Evolutionary conservation across 2,329 filamentous ascomycete species (phyloP), one percentile per base, ranked within the genome.

Genomic region (Orbilia quercus): DNA sequence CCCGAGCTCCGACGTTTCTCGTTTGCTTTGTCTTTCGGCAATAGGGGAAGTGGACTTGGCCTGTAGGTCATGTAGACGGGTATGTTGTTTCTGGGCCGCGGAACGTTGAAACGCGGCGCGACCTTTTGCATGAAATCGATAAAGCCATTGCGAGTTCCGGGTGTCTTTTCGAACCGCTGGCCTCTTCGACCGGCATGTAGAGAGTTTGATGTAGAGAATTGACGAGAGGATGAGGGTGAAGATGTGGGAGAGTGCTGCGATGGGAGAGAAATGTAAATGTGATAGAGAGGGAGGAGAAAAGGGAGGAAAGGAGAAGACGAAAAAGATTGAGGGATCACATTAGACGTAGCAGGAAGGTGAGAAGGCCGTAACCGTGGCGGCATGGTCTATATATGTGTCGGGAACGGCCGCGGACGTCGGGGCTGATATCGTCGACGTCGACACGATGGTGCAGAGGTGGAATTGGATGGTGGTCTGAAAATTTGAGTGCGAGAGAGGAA

Each of bases 321-420:
- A 60, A 66, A 53, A 22, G 53, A 57, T 62, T 66, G 60, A 36
- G 69, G 53, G 34, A 66, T 73, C 42, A 73, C 60, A 65, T 73
- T 73, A 53, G 47, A 25, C 7, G 60, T 28, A 9, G 75, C 69
- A 25, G 72, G 16, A 5, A 75, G 55, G 28, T 25, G 54, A 47
- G 59, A 72, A 20, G 71, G 72, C 62, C 75, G 75, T 66, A 75
- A 62, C 71, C 75, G 75, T 44, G 75, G 75, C 47, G 75, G 75
- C 75, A 76, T 76, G 54, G 75, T 73, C 57, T 44, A 20, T 54
- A 45, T 48, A 23, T 55, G 40, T 64, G 23, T 6, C n/a, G n/a
- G 42, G 18, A 20, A 54, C 34, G 23, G 34, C 36, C 44, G 45
- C 16, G 18, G 50, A 62, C 54, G 65, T 54, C 57, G 38, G 48